A percentile compares a stretch with the other conserved stretches of the same genome.
Evolutionary conservation across 192 early-diverging fungal genomes (phyloP).

Genomic region (Linnemannia hyalina): DNA sequence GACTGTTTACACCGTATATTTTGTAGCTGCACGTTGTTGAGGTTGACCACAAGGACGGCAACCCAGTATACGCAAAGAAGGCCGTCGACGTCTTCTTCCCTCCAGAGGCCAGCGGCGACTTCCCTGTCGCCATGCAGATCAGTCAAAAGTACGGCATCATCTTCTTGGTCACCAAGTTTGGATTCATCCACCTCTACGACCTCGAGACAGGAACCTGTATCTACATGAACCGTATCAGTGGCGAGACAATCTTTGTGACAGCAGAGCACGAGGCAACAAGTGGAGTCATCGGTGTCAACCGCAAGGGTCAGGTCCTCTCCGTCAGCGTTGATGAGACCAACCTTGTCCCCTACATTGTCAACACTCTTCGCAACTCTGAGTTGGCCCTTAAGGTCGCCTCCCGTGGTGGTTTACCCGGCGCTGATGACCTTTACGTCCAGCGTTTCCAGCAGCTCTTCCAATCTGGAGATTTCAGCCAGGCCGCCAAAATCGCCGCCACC

Average conservation of each 20-base stretch:
- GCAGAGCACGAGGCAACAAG: constrained; percentile 86
- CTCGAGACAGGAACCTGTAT: constrained; percentile 94
- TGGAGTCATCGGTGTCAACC: constrained; percentile 96
- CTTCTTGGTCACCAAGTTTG: constrained; percentile 97
- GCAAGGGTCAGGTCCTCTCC: constrained; percentile 96
- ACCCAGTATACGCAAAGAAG: constrained; percentile 90
- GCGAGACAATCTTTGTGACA: constrained; percentile 98
- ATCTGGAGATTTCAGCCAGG: constrained; percentile 84
- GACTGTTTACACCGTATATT: not conserved
- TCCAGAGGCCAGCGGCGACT: constrained; percentile 93
- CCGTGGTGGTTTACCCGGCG: constrained; percentile 91
- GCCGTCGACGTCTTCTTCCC: constrained; percentile 97
- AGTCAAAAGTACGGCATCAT: constrained; percentile 95
- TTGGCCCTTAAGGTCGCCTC: constrained; percentile 92
- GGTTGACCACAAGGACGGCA: constrained; percentile 94
- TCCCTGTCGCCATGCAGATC: constrained; percentile 97
- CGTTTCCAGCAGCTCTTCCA: constrained; percentile 92
- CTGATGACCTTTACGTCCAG: constrained; percentile 90
- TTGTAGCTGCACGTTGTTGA: constrained; percentile 92
- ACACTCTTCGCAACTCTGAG: constrained; percentile 86
- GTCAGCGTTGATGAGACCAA: constrained; percentile 93
- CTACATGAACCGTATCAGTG: constrained; percentile 98
- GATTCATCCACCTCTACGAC: constrained; percentile 98
- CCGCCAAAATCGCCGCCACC: constrained; percentile 95
- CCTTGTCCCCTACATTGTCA: constrained; percentile 92